Base-by-base conservation (phyloP, 352 stramenopile species). In the Phytophthora fragariaefolia region DNA sequence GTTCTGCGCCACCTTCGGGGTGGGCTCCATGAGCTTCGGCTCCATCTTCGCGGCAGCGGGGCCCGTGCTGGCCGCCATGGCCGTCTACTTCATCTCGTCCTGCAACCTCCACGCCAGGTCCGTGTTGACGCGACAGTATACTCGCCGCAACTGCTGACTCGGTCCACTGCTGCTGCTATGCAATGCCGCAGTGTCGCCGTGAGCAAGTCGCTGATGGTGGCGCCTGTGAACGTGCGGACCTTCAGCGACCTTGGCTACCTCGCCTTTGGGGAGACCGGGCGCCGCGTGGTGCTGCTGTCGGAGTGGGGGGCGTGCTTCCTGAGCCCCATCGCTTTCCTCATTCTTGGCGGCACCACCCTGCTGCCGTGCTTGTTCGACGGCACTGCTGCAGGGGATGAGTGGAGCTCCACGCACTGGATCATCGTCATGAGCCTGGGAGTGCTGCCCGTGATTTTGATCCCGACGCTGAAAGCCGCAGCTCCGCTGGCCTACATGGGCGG, bases 221-320 rank as follows among this genome's bases (percentile, higher is more conserved):
- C 67, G 8, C 82, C 84, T 1, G 63, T 81, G 30, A 77, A 80
- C 20, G 82, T 92, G 26, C 84, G 82, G 27, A 88, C 78, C 1
- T 92, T 90, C 71, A 89, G 80, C 40, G 84, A 92, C 46, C 80
- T 91, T n/a, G 82, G 82, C 4, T 87, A 76, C 57, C 85, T 81
- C 51, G 84, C 77, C 3, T 92, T 84, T 55, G 84, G 82, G 10
- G 68, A 80, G 7, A 24, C 49, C 3, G 84, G 82, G 4, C 82
- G 73, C 4, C 73, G 73, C 22, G 63, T 90, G 3, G 71, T 92
- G 24, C 38, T 92, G 52, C 30, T 79, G 4, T 82, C 80, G 6
- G 84, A 92, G 58, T 80, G 82, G 8, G 75, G 74, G 13, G 79
- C 79, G 22, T 91, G 82, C 50, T 87, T 90, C 49, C 66, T 90